Evolutionary conservation across 2,329 filamentous ascomycete genomes (phyloP), one percentile per base, ranked within the genome.

Genomic region (Exophiala bonariae): DNA sequence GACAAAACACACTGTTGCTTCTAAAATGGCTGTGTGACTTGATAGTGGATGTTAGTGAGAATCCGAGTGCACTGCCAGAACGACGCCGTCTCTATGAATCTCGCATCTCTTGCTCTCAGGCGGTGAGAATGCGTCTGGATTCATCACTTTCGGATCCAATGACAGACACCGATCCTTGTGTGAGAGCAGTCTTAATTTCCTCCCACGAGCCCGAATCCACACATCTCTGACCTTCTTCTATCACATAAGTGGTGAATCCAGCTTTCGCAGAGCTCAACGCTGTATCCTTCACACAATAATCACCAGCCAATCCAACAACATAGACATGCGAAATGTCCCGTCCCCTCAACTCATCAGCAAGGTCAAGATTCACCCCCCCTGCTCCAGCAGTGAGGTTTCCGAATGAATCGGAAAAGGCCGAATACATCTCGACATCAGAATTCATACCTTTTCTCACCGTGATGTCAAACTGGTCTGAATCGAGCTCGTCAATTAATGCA

Each of bases 261-360:
- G 87, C 84, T 54, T 77, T 79, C 2, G 70, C 76, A 1, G 91
- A 85, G 74, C 96, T 87, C 41, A 89, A 68, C 0, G 91, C 92
- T 13, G 90, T 95, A 53, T 71, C 79, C 63, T 82, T 85, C 45
- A 97, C 91, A 65, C 93, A 99, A 66, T 87, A 96, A 67, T 97
- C 93, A 14, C 82, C 84, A 3, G 93, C 92, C 44, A 99, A 64
- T 0, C 93, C 93, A 1, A 89, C 89, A 17, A 93, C 81, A 65
- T 85, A 96, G 4, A 96, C 87, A 65, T 95, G 80, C 4, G 87
- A 89, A 20, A 95, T 73, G 1, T 69, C 73, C 13, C 71, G 72
- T 2, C 73, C 73, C 41, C 66, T 75, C 57, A 99, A 66, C 38
- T 74, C 62, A 1, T 62, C 70, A 1, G 76, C 78, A 19, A 97